phyloP scores from a whole-genome alignment of 2,329 filamentous ascomycete species.

The Elsinoe arachidis region DNA sequence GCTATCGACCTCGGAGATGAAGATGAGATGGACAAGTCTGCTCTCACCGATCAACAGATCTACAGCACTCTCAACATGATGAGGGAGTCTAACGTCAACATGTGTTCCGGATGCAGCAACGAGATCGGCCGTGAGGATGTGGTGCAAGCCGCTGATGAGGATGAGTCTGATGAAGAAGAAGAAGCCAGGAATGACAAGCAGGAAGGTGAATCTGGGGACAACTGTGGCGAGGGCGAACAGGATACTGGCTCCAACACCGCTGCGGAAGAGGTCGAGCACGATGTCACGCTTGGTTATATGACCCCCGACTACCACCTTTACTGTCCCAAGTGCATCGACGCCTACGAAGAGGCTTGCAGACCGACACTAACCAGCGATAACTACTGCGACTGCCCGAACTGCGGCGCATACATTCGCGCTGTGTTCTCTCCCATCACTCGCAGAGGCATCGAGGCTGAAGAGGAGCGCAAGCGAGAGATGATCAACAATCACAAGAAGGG shows the following conservation, averaged over 20 bases:
- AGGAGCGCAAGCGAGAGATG: constrained; percentile 48
- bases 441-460: constrained; percentile 39
- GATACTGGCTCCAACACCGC: too few relatives aligned
- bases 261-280: constrained; percentile 18
- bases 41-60: constrained; percentile 60
- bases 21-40: constrained; percentile 48
- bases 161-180: constrained; percentile 46
- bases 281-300: constrained; percentile 64
- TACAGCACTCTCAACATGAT: constrained; percentile 82
- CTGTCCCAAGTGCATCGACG: constrained; percentile 63
- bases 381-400: constrained; percentile 57
- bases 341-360: constrained; percentile 48
- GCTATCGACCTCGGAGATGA: constrained; percentile 86
- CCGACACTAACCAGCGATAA: constrained; percentile 32
- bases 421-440: constrained; percentile 61
- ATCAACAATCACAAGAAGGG: constrained; percentile 46
- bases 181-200: constrained; percentile 41
- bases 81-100: constrained; percentile 68
- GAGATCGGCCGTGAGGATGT: constrained; percentile 35
- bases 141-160: constrained; percentile 31
- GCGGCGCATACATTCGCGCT: constrained; percentile 54
- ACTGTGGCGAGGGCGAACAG: too few relatives aligned
- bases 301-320: constrained; percentile 81
- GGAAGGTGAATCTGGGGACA: too few relatives aligned
- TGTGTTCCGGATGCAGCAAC: constrained; percentile 65